Evolutionary conservation across 495 filamentous ascomycete species (phyloP).

Genomic region (Aspergillus hancockii): DNA sequence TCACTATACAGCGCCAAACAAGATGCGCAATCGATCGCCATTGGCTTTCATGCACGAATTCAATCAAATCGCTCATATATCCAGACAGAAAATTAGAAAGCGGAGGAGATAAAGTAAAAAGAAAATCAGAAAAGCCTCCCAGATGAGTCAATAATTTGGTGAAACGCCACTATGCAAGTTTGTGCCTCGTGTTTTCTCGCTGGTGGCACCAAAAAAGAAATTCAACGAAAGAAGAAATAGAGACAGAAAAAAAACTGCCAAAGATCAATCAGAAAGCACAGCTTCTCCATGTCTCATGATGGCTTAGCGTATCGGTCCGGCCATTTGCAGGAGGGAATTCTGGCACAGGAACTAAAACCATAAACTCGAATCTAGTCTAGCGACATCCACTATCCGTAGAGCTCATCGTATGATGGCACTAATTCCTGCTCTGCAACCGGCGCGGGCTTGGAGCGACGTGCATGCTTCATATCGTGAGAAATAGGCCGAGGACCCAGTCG

Average conservation of each 20-base stretch:
- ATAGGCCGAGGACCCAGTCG: constrained; percentile 25
- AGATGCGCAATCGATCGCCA: neutral
- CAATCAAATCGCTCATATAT: constrained; percentile 1
- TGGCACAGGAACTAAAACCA: neutral
- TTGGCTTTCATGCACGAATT: neutral
- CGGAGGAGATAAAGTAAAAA: neutral
- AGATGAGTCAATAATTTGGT: neutral
- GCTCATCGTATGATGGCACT: constrained; percentile 48
- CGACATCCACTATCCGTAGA: constrained; percentile 36
- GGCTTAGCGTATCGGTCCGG: neutral
- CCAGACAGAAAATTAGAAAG: constrained; percentile 6
- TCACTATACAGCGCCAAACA: neutral
- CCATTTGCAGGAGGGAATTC: neutral
- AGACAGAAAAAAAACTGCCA: neutral
- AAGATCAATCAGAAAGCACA: neutral
- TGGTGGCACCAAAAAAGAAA: constrained; percentile 12
- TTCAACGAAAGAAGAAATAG: neutral
- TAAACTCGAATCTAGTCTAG: neutral
- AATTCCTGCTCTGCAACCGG: constrained; percentile 29
- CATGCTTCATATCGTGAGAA: constrained; percentile 29
- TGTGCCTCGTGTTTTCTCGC: constrained; percentile 12
- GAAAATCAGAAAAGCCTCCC: constrained; percentile 3
- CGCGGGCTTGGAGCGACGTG: constrained; percentile 25
- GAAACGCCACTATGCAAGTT: constrained; percentile 17
- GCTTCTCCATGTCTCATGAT: neutral